Evolutionary conservation across 108 stramenopile genomes (phyloP), one percentile per base, ranked within the genome.

Genomic region (Cyclostephanos tholiformis): DNA sequence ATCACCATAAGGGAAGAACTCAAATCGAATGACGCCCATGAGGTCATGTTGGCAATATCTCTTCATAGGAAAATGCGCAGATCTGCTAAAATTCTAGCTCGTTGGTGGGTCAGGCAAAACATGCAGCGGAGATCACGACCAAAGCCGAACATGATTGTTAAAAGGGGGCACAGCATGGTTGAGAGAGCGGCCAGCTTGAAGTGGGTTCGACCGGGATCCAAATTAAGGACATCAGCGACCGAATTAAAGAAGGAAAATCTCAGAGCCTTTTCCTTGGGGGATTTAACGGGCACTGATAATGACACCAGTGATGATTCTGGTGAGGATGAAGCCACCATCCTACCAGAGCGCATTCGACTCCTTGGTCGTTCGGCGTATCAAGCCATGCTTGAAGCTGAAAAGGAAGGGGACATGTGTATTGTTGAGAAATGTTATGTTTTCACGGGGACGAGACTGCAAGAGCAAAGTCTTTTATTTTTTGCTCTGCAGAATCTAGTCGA

Each of bases 401-500:
- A 63, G 27, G 65, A 73, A 32, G 84, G 80, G 17, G 77, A 78
- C 20, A 78, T 72, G 0, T 85, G 84, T 50, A 71, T 85, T 55
- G 80, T 82, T 46, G 75, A 85, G 63, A 85, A 74, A 56, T 67
- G 80, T 56, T 85, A 85, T 53, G 70, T 82, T n/a, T 57, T 85
- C 11, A 82, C 67, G 41, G 84, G 84, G 61, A 81, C 65, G 12
- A 66, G 65, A 50, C 76, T 81, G 56, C 55, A 72, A 38, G 76
- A 85, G 20, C 76, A 73, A 26, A 81, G 74, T 38, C 72, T 85
- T 4, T 69, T 82, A 50, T 81, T 85, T 36, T 77, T 72, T 71
- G 79, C 80, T 16, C 59, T 85, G 29, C 84, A 85, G 43, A 81
- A 85, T 56, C 72, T 85, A 1, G 74, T 85, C 27, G 65, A 85